Conservation (phyloP, 1,284 basidiomycete species). For the Inonotus hispidus region DNA sequence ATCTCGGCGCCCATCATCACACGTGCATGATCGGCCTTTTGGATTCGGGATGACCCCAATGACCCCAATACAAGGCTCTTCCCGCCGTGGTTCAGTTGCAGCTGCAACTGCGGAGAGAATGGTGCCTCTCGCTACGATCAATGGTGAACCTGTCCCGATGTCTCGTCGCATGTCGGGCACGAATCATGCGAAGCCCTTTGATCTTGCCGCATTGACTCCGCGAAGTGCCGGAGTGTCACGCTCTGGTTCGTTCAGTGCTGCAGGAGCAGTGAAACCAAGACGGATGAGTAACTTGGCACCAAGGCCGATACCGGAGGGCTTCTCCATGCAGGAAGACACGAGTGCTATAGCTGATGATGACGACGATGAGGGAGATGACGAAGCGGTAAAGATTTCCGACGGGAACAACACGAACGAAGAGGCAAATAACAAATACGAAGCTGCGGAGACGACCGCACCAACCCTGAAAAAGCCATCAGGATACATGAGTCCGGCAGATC, state of each 20-base stretch:
- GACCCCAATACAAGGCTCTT: background rate
- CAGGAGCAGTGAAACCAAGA: background rate
- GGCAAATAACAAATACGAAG: background rate
- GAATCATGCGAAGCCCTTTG: background rate
- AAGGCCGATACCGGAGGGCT: slow-evolving; percentile 1
- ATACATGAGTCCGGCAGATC: slow-evolving; percentile 23
- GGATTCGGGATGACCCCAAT: slow-evolving; percentile 7
- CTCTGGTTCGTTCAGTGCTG: slow-evolving; percentile 6
- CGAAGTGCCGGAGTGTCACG: background rate
- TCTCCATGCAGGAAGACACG: slow-evolving; percentile 1
- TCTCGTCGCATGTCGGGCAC: background rate
- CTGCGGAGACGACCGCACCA: background rate
- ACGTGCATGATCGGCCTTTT: slow-evolving; percentile 14
- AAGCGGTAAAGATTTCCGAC: background rate
- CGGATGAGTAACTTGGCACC: slow-evolving; percentile 6
- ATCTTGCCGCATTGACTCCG: background rate
- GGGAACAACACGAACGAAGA: background rate
- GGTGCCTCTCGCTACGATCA: slow-evolving; percentile 7
- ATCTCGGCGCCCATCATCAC: slow-evolving; percentile 42
- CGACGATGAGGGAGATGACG: slow-evolving; percentile 15
- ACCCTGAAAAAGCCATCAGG: background rate
- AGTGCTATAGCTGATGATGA: slow-evolving; percentile 18
- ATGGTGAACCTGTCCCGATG: slow-evolving; percentile 13
- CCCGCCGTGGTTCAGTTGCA: slow-evolving; percentile 2
- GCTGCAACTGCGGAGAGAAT: background rate